A percentile compares a stretch with the other conserved stretches of the same genome.
These are phyloP conservation scores for Drosera spatulata DNA, from an alignment of 179 eudicot species.

Conservation along the genomic window DNA sequence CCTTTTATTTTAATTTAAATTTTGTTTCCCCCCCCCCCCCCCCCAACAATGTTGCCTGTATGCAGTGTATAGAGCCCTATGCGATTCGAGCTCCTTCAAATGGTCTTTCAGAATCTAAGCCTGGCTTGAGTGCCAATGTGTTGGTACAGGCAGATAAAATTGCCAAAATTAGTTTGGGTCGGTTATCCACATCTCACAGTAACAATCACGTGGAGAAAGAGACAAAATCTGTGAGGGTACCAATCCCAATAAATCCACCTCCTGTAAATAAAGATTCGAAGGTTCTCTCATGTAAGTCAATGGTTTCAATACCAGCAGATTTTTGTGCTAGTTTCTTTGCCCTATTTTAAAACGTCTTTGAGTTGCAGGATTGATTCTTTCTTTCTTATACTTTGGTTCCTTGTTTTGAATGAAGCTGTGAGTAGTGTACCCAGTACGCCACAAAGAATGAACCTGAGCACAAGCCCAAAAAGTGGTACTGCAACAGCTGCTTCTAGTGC, in stretches of 20 bases:
- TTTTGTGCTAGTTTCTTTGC: too few species aligned
- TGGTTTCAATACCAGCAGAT: background rate
- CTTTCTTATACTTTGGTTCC: conserved; percentile 6
- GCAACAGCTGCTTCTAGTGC: conserved; percentile 27
- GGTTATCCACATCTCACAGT: conserved; percentile 59
- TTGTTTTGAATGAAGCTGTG: conserved; percentile 32
- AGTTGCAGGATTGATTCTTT: too few species aligned
- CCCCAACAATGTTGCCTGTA: conserved; percentile 1
- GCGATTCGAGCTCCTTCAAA: conserved; percentile 41
- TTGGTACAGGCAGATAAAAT: conserved; percentile 48
- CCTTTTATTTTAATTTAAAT: too few species aligned
- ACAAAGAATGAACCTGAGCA: conserved; percentile 44
- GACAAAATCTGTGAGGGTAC: conserved; percentile 51
- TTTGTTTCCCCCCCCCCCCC: too few species aligned
- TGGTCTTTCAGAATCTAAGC: conserved; percentile 47
- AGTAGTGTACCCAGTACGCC: conserved; percentile 65
- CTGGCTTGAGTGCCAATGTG: conserved; percentile 39
- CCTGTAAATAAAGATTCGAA: conserved; percentile 50
- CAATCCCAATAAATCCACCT: conserved; percentile 45
- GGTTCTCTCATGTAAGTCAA: conserved; percentile 54
- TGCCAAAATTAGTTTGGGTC: conserved; percentile 43
- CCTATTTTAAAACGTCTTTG: too few species aligned
- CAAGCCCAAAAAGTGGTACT: conserved; percentile 40
- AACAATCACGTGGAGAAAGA: conserved; percentile 60
- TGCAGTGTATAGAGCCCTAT: conserved; percentile 86